Base-by-base conservation (phyloP, 2,329 filamentous ascomycete genomes). In the Lecanosticta acicola region DNA sequence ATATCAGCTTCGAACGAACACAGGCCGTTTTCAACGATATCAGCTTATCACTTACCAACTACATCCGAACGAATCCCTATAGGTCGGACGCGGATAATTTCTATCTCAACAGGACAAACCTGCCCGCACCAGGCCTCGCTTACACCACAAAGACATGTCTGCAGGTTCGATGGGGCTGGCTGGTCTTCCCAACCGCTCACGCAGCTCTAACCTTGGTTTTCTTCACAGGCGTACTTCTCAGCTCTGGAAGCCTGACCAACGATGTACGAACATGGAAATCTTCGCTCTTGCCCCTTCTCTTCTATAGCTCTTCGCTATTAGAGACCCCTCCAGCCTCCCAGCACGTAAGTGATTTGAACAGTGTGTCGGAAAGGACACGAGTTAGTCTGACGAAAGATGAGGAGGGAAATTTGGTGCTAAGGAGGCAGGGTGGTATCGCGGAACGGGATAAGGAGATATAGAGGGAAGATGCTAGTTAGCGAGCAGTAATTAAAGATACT, bases 241-340 rank as follows among this genome's bases (percentile, higher is more conserved):
- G 41, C 16, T 20, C 41, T 10, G 39, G 41, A 9, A 8, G 16
- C 8, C 18, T 51, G 11, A 16, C 41, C 10, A 21, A 35, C 2
- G 45, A 36, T 37, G 45, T 48, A 4, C 32, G 39, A 4, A 48
- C 49, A 3, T 51, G 45, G 49, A 51, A 51, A 19, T 39, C 32
- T 10, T 51, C 49, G 11, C 41, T 42, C 14, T 37, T 51, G 34
- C 49, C 49, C 2, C 16, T 51, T 14, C 5, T 51, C 1, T 48
- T 45, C 34, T 36, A 35, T 38, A 45, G 48, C 11, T 32, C 35
- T 3, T 7, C 5, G n/a, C 24, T 11, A 5, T 7, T 7, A 7
- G 24, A 29, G 11, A 29, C 24, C 7, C n/a, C n/a, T n/a, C n/a
- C n/a, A n/a, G n/a, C n/a, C n/a, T 7, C 24, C 7, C 24, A 29